phyloP scores from a whole-genome alignment of 208 protist species.

The Leishmania tarentolae region DNA sequence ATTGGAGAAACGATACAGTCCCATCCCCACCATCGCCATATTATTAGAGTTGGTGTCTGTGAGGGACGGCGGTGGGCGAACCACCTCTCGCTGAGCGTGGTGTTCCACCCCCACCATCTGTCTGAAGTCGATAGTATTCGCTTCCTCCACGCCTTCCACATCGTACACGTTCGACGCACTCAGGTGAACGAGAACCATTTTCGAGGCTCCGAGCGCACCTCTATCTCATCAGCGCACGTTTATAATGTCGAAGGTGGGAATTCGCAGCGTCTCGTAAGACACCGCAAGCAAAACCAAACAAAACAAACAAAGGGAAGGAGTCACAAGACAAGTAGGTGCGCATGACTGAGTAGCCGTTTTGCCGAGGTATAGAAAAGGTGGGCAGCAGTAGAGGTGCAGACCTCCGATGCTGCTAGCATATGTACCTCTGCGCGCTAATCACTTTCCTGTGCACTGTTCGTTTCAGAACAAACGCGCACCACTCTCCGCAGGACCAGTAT shows the following conservation, averaged over 20 bases:
- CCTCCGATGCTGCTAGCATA: background rate
- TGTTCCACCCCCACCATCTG: conserved; percentile 18
- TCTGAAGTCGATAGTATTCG: conserved; percentile 41
- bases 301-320: background rate
- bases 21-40: conserved; percentile 3
- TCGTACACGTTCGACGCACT: conserved; percentile 23
- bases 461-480: background rate
- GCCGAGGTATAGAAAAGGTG: background rate
- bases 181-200: conserved; percentile 24
- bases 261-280: background rate
- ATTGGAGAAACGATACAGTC: conserved; percentile 39
- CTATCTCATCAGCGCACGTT: background rate
- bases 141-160: background rate
- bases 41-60: conserved; percentile 4
- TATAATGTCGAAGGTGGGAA: background rate
- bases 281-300: background rate
- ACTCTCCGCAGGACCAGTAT: background rate
- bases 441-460: background rate
- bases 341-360: background rate
- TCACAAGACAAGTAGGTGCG: background rate
- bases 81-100: conserved; percentile 25
- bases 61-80: conserved; percentile 31
- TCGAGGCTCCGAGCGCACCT: background rate
- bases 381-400: too few species aligned
- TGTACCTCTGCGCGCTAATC: background rate